Base-by-base conservation (phyloP, 2,329 filamentous ascomycete species). In the Chaetomiaceae sp. region DNA sequence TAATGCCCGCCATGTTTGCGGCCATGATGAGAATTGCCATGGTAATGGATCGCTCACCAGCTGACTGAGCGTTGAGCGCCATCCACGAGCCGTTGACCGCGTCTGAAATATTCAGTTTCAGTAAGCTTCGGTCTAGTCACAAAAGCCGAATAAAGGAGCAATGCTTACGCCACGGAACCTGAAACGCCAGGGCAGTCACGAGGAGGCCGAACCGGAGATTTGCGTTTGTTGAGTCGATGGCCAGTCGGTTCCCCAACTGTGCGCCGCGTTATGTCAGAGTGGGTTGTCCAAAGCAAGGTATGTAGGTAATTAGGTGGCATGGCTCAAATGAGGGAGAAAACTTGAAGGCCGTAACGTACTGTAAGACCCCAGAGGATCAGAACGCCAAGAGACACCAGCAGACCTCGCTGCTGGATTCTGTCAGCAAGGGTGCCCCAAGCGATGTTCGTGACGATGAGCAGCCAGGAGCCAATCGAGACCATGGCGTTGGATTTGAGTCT, bases 381-480 rank as follows among this genome's bases (percentile, higher is more conserved):
- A 1, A 64, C 36, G 11, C 57, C 61, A 19, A 63, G 35, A n/a
- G 58, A 52, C 6, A 63, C 60, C 49, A 62, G 46, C 4, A 53
- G 53, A 1, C 62, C 61, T 14, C 62, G 47, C 19, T 45, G 47
- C 12, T 47, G 40, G 20, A 53, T 50, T 15, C 50, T 56, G 40
- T 63, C 58, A 43, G 57, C 54, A 39, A 56, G 30, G 33, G 48
- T 54, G 6, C 65, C 65, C 61, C 61, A 65, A 9, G 54, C 22
- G 2, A 68, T 18, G 35, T 64, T 68, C 17, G 57, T 53, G 1
- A 65, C 19, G 2, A 68, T 46, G 15, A 66, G 37, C 6, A 61
- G 50, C 65, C 65, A 68, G 1, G 55, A 50, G 6, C 66, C 65
- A 17, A 68, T 62, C 0, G 65, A 64, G 1, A 60, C 55, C 50